A percentile compares a stretch with the other conserved stretches of the same genome.
These are phyloP conservation scores for Aureobasidium leucospermi DNA, from an alignment of 2,329 filamentous ascomycete genomes.

Conservation along the genomic window DNA sequence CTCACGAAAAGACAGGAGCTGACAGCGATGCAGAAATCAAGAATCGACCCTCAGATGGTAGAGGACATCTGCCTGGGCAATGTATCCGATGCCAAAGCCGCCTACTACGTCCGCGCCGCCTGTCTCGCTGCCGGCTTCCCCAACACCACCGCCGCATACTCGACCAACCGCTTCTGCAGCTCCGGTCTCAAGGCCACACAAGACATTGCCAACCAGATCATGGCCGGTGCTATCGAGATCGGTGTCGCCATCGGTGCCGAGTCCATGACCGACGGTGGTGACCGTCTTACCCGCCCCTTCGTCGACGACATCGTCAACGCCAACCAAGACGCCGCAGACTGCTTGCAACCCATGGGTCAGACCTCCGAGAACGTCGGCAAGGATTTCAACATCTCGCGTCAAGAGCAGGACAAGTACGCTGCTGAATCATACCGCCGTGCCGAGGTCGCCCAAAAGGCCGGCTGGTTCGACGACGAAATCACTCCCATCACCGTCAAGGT, in stretches of 20 bases:
- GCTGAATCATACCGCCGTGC: slow-evolving; percentile 82
- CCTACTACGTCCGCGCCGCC: slow-evolving; percentile 86
- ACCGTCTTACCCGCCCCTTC: slow-evolving; percentile 64
- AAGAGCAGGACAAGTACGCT: slow-evolving; percentile 76
- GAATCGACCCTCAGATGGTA: slow-evolving; percentile 28
- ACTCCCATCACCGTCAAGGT: slow-evolving; percentile 74
- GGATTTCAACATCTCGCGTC: slow-evolving; percentile 78
- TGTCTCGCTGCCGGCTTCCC: slow-evolving; percentile 88
- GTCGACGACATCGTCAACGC: slow-evolving; percentile 63
- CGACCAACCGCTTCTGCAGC: slow-evolving; percentile 94
- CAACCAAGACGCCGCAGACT: slow-evolving; percentile 73
- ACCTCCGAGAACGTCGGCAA: slow-evolving; percentile 92
- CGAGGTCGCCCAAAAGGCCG: slow-evolving; percentile 82
- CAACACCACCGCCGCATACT: slow-evolving; percentile 73
- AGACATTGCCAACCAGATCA: slow-evolving; percentile 86
- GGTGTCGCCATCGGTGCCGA: slow-evolving; percentile 86
- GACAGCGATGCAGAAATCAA: slow-evolving; percentile 18
- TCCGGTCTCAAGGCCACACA: slow-evolving; percentile 92
- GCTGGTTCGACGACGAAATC: slow-evolving; percentile 92
- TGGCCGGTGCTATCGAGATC: slow-evolving; percentile 70
- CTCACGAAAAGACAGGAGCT: neutral
- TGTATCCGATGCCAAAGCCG: slow-evolving; percentile 76
- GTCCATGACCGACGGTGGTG: slow-evolving; percentile 71
- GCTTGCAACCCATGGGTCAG: slow-evolving; percentile 95
- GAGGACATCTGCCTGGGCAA: slow-evolving; percentile 85